Conservation (phyloP, 2,329 filamentous ascomycete genomes). For the Diaporthe citrichinensis region DNA sequence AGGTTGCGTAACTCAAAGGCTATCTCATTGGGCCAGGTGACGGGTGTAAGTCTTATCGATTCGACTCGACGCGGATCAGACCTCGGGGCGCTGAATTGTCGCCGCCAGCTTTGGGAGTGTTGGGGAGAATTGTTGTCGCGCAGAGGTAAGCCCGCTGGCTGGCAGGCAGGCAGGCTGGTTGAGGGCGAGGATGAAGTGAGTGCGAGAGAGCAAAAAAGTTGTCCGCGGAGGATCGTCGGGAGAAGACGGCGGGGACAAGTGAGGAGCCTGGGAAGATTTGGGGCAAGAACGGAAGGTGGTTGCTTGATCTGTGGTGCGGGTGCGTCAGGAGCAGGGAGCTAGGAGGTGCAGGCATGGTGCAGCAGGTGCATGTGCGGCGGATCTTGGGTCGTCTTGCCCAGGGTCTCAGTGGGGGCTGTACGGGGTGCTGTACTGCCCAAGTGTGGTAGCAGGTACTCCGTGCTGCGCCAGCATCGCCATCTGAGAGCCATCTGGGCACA, state of each 20-base stretch:
- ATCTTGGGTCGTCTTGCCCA: conserved; percentile 9
- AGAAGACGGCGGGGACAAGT: conserved; percentile 37
- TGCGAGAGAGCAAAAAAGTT: background rate
- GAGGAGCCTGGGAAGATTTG: conserved; percentile 15
- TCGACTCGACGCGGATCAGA: conserved; percentile 24
- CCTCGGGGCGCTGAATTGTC: background rate
- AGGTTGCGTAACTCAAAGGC: conserved; percentile 30
- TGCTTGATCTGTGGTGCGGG: conserved; percentile 17
- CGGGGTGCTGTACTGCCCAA: background rate
- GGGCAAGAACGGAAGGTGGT: conserved; percentile 24
- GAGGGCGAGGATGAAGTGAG: conserved; percentile 5
- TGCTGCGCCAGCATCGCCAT: background rate
- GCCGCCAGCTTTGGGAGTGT: background rate
- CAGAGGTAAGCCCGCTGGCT: background rate
- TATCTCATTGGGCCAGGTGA: conserved; percentile 38
- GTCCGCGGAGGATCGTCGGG: conserved; percentile 26
- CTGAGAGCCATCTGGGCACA: background rate
- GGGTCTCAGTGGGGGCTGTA: conserved; percentile 22
- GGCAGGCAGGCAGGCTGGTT: background rate
- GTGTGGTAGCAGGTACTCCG: background rate
- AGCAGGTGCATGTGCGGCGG: conserved; percentile 4
- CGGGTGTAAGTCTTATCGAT: conserved; percentile 34
- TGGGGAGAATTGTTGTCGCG: background rate
- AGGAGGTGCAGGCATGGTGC: background rate
- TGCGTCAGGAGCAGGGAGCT: conserved; percentile 1